Conservation (phyloP, 169 alveolate species). For the Toxoplasma gondii region DNA sequence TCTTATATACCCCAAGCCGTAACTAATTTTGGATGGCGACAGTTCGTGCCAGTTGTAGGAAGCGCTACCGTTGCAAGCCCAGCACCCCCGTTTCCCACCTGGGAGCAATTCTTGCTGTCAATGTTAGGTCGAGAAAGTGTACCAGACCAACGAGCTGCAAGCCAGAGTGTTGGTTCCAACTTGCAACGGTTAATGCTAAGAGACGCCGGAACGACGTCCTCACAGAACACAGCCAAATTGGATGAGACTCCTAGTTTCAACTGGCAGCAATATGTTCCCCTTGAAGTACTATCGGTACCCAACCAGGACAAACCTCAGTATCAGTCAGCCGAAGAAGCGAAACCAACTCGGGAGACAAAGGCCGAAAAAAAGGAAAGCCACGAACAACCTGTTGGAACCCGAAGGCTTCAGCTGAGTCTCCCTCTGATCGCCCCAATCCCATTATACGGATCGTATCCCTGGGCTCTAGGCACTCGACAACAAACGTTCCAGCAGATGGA, state of each 20-base stretch:
- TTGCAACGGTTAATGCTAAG: not conserved
- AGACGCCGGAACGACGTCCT: not conserved
- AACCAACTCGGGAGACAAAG: too few relatives aligned
- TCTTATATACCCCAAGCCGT: not conserved
- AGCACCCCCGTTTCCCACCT: too few relatives aligned
- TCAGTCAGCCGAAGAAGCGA: not conserved
- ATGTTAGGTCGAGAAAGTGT: not conserved
- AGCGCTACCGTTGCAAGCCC: too few relatives aligned
- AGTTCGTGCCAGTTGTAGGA: not conserved
- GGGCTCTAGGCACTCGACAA: not conserved
- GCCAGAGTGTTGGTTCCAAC: not conserved
- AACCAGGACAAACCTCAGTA: not conserved
- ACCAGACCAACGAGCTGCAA: not conserved
- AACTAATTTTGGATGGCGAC: not conserved
- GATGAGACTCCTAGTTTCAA: not conserved
- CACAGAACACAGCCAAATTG: not conserved
- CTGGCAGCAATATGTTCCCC: conserved; percentile 11
- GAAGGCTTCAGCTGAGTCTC: not conserved
- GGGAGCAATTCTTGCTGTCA: not conserved
- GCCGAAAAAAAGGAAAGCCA: too few relatives aligned
- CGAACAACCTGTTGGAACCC: too few relatives aligned
- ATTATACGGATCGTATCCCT: not conserved
- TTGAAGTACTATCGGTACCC: not conserved
- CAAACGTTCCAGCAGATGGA: not conserved
- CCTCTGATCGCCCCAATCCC: not conserved